A percentile compares a stretch with the other conserved stretches of the same genome.
These are phyloP conservation scores for Lachancea lanzarotensis DNA, from an alignment of 805 yeast species.

Conservation along the genomic window DNA sequence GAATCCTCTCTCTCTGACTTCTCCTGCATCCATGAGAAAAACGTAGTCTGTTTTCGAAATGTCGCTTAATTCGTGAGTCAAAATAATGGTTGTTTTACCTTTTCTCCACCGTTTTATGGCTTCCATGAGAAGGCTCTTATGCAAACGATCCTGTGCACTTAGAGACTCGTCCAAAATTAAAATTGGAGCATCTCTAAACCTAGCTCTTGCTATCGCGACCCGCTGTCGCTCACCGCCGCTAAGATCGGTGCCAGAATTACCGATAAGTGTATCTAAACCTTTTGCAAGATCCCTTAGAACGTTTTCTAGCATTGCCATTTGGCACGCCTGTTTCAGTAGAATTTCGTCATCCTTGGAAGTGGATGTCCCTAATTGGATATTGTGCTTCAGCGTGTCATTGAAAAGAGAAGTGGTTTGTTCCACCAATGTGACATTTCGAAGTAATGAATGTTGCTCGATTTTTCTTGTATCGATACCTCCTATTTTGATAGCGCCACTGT, in stretches of 20 bases:
- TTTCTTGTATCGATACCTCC: constrained; percentile 44
- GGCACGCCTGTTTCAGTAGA: constrained; percentile 36
- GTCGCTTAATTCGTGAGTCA: constrained; percentile 69
- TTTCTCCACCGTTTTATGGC: constrained; percentile 54
- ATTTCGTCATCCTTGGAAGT: constrained; percentile 19
- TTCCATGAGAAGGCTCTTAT: constrained; percentile 41
- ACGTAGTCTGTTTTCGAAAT: constrained; percentile 55
- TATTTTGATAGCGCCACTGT: constrained; percentile 50
- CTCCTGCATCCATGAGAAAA: constrained; percentile 54
- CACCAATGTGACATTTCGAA: constrained; percentile 60
- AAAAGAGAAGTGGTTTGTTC: constrained; percentile 68
- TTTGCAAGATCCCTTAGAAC: constrained; percentile 44
- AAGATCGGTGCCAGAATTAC: constrained; percentile 41
- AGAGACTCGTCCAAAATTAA: constrained; percentile 80
- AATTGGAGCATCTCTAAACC: constrained; percentile 63
- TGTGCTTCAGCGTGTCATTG: constrained; percentile 54
- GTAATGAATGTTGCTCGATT: constrained; percentile 46
- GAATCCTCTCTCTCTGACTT: constrained; percentile 40
- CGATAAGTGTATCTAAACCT: constrained; percentile 50
- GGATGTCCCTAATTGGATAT: constrained; percentile 48
- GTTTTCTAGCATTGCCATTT: constrained; percentile 46
- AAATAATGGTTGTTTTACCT: constrained; percentile 67
- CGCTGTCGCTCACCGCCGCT: constrained; percentile 94
- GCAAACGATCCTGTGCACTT: constrained; percentile 64
- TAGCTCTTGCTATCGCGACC: constrained; percentile 79